phyloP scores from a whole-genome alignment of 371 early-diverging fungal genomes.

The Scutellospora calospora region DNA sequence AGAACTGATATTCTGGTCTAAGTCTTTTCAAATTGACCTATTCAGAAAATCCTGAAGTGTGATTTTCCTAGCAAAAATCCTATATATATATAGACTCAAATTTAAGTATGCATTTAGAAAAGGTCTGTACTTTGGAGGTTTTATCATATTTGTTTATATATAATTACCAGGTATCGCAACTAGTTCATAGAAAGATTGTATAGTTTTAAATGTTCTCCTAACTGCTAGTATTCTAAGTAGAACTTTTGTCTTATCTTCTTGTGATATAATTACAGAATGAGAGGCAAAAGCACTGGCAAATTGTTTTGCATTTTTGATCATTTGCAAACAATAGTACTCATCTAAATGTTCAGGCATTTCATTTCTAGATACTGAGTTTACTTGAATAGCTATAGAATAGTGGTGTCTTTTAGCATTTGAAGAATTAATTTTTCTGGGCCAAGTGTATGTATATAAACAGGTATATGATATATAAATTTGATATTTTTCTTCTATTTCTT shows the following conservation, averaged over 20 bases:
- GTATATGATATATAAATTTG: not conserved
- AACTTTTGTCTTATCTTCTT: constrained; percentile 1
- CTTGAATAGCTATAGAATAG: not conserved
- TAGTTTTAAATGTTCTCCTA: not conserved
- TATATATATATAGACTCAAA: no score
- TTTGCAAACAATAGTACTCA: not conserved
- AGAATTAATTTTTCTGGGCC: not conserved
- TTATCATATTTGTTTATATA: no score
- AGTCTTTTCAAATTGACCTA: no score
- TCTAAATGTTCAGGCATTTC: not conserved
- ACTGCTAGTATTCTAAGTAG: not conserved
- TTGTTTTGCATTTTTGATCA: not conserved
- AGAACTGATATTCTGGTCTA: no score
- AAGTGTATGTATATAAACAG: not conserved
- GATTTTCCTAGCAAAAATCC: no score
- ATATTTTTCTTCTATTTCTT: constrained; percentile 16
- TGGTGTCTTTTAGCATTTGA: not conserved
- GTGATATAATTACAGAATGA: no score
- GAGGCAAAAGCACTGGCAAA: not conserved
- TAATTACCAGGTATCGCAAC: not conserved
- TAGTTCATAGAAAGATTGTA: not conserved
- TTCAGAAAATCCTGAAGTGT: no score
- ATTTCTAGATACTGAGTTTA: not conserved
- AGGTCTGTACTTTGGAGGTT: no score
- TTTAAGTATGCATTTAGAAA: no score